Evolutionary conservation across 2,329 filamentous ascomycete species (phyloP).

Genomic region (Bimuria novae-zelandiae): DNA sequence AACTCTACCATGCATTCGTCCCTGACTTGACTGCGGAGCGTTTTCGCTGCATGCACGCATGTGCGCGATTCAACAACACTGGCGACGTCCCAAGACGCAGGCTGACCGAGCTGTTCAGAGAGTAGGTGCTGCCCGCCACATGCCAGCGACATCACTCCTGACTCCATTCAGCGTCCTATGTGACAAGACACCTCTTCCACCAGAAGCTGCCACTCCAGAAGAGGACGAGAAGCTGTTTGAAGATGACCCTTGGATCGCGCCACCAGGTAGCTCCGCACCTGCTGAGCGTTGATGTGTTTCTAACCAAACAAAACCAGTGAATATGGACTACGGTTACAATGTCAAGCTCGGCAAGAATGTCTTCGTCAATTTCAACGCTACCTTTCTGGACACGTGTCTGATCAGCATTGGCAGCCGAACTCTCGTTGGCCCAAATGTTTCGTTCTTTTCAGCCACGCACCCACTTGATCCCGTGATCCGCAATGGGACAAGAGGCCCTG

Average conservation of each 20-base stretch:
- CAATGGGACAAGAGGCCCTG: slow-evolving; percentile 75
- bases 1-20: slow-evolving; percentile 76
- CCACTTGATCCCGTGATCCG: slow-evolving; percentile 75
- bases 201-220: slow-evolving; percentile 58
- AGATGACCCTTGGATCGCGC: slow-evolving; percentile 70
- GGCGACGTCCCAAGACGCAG: slow-evolving; percentile 64
- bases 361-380: slow-evolving; percentile 76
- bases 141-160: slow-evolving; percentile 8
- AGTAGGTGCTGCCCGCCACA: slow-evolving; percentile 58
- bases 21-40: slow-evolving; percentile 69
- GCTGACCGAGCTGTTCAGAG: slow-evolving; percentile 70
- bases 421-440: slow-evolving; percentile 77
- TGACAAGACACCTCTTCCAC: slow-evolving; percentile 67
- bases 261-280: no score
- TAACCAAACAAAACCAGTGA: no score
- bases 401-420: slow-evolving; percentile 78
- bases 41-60: slow-evolving; percentile 65
- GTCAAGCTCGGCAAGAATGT: slow-evolving; percentile 71
- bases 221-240: slow-evolving; percentile 69
- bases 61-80: slow-evolving; percentile 66
- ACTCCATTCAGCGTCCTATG: slow-evolving; percentile 59
- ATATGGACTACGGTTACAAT: slow-evolving; percentile 79
- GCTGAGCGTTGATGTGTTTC: no score
- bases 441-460: slow-evolving; percentile 75
- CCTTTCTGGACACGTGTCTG: slow-evolving; percentile 75